Percentiles rank a stretch among this genome's conserved stretches.
phyloP scores from a whole-genome alignment of 2,329 filamentous ascomycete genomes.

The Ophiosphaerella korrae region DNA sequence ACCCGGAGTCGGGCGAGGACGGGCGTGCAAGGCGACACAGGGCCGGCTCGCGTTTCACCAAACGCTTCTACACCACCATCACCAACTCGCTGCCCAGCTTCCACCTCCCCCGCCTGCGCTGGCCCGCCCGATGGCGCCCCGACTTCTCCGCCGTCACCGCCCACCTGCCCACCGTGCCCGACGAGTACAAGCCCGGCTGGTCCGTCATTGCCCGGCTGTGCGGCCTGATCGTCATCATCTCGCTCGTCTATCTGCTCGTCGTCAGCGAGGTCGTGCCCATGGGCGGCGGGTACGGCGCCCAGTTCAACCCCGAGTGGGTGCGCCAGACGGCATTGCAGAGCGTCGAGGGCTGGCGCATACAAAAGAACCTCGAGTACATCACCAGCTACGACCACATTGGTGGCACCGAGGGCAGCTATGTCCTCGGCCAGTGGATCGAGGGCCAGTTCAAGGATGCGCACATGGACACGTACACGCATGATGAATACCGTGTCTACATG shows the following conservation, averaged over 20 bases:
- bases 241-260: conserved; percentile 82
- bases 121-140: conserved; percentile 28
- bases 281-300: conserved; percentile 62
- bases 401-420: conserved; percentile 91
- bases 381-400: conserved; percentile 88
- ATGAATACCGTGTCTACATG: conserved; percentile 82
- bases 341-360: conserved; percentile 67
- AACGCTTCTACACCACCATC: conserved; percentile 61
- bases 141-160: conserved; percentile 33
- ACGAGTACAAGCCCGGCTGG: conserved; percentile 59
- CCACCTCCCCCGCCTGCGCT: conserved; percentile 52
- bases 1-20: conserved; percentile 42
- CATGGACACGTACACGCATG: conserved; percentile 75
- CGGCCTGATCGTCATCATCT: conserved; percentile 75
- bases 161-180: conserved; percentile 51
- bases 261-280: conserved; percentile 80
- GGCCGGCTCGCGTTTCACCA: conserved; percentile 54
- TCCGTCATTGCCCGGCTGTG: conserved; percentile 75
- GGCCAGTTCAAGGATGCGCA: conserved; percentile 73
- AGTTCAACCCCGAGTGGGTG: conserved; percentile 84
- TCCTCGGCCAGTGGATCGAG: conserved; percentile 82
- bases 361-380: conserved; percentile 75
- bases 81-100: conserved; percentile 63
- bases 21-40: conserved; percentile 35
- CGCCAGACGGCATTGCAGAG: conserved; percentile 74